Evolutionary conservation across 108 stramenopile genomes (phyloP), one percentile per base, ranked within the genome.

Genomic region (Aurantiochytrium sp.): DNA sequence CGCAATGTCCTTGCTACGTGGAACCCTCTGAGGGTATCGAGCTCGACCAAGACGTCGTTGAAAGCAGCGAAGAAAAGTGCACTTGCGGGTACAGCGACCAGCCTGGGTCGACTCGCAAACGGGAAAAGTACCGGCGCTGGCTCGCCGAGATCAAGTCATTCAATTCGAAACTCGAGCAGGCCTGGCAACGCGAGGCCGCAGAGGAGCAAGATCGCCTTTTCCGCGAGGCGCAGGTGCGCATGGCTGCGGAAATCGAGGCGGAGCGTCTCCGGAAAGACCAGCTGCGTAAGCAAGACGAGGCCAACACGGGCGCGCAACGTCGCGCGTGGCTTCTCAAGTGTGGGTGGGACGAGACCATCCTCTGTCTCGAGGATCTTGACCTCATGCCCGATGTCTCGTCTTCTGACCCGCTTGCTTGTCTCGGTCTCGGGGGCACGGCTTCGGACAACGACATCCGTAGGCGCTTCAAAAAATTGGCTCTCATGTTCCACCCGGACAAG

Each of bases 401-500:
- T 12, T 6, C 19, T 12, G 51, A 83, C 4, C 76, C 76, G n/a
- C 51, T 53, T 12, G 23, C n/a, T 12, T 83, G 76, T 4, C 76
- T 83, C 25, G 76, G 76, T 6, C 76, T 83, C 4, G 49, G 19
- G 19, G 12, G 0, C 4, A 23, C 10, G 19, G 45, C 76, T 12
- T 25, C 76, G 6, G 4, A 47, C 28, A 47, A 83, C 49, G 23
- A 28, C 18, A 53, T 83, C 16, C 49, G 51, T 43, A 43, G 76
- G 45, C 45, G 76, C 19, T 83, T 53, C 76, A 83, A 53, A 4
- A 83, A 83, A 35, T 23, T 83, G 51, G 76, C 76, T 12, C 51
- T 83, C 45, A 83, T 83, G 76, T 83, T 83, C 28, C 76, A 83
- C 3, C 76, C 76, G 45, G 76, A 83, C 51, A 83, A 83, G 76